phyloP scores from a whole-genome alignment of 2,329 filamentous ascomycete species.

The Fusarium praegraminearum region DNA sequence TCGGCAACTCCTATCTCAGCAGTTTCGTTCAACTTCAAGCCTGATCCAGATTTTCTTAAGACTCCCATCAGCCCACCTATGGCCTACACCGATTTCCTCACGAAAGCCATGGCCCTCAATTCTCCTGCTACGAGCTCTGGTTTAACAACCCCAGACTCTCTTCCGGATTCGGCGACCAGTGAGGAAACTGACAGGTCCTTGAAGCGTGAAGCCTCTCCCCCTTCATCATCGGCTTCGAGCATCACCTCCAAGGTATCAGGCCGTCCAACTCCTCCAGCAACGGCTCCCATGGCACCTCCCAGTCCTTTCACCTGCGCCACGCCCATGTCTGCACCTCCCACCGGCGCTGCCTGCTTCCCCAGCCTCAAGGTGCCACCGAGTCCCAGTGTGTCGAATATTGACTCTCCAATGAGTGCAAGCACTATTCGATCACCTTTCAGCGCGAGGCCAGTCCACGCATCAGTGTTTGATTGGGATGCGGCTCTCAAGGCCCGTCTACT shows the following conservation, averaged over 20 bases:
- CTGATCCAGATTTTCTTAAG: slow-evolving; percentile 72
- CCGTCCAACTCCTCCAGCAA: slow-evolving; percentile 50
- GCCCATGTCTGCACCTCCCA: slow-evolving; percentile 70
- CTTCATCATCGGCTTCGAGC: slow-evolving; percentile 60
- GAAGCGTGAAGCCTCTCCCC: slow-evolving; percentile 65
- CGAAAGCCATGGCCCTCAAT: slow-evolving; percentile 79
- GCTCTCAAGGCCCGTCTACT: slow-evolving; percentile 75
- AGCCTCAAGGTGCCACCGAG: slow-evolving; percentile 83
- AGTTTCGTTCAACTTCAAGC: slow-evolving; percentile 55
- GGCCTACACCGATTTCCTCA: slow-evolving; percentile 91
- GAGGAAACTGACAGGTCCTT: slow-evolving; percentile 68
- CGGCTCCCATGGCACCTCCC: slow-evolving; percentile 57
- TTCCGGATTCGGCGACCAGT: slow-evolving; percentile 68
- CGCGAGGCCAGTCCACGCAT: slow-evolving; percentile 73
- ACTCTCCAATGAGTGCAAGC: slow-evolving; percentile 76
- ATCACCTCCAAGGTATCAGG: slow-evolving; percentile 47
- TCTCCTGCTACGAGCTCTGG: slow-evolving; percentile 72
- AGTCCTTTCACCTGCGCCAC: slow-evolving; percentile 65
- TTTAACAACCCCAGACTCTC: slow-evolving; percentile 61
- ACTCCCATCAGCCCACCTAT: slow-evolving; percentile 92
- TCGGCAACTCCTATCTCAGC: slow-evolving; percentile 75
- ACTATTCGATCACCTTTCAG: slow-evolving; percentile 79
- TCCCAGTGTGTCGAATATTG: slow-evolving; percentile 73
- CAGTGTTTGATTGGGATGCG: slow-evolving; percentile 83
- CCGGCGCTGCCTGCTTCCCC: slow-evolving; percentile 71